Base-by-base conservation (phyloP, 306 rosid species). In the Sophora flavescens region DNA sequence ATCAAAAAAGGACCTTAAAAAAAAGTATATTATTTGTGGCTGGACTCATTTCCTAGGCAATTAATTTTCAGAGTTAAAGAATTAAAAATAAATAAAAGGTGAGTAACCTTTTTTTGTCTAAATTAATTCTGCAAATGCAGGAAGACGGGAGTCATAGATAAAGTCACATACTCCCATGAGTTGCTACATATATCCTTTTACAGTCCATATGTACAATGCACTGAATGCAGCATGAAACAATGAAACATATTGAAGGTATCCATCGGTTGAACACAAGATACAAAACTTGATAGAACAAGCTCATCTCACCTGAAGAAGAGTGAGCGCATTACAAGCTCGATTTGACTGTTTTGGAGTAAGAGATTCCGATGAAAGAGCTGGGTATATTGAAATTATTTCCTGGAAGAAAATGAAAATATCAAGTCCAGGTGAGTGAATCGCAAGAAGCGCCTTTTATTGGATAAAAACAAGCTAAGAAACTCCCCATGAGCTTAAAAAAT, bases 291-390 rank as follows among this genome's bases (percentile, higher is more conserved):
- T 5, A 16, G 45, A 4, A 22, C 15, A 63, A 38, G 63, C 68
- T 61, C 18, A 75, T 77, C 66, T 76, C 35, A 91, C 98, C 97
- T 93, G 96, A 73, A 93, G 96, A 82, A 93, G 90, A 3, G 96
- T 94, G 72, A 93, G 94, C 10, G 93, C 94, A 76, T 93, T 93
- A 88, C 98, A 93, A 53, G 88, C 93, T 78, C 97, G 88, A 80
- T 86, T 91, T 15, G 98, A 93, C 70, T 93, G 98, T 7, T 80
- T 87, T 13, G 84, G 84, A 51, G 93, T 83, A 51, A 93, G 89
- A 78, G 86, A 86, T 57, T 93, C 90, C 3, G 93, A 89, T 7
- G 96, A 90, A 56, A 93, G 83, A 83, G 81, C 84, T 8, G 94
- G 96, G 80, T 91, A 91, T 67, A 91, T 88, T 63, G 93, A 84